Evolutionary conservation across 2,329 filamentous ascomycete species (phyloP), one percentile per base, ranked within the genome.

Genomic region (Pyricularia pennisetigena): DNA sequence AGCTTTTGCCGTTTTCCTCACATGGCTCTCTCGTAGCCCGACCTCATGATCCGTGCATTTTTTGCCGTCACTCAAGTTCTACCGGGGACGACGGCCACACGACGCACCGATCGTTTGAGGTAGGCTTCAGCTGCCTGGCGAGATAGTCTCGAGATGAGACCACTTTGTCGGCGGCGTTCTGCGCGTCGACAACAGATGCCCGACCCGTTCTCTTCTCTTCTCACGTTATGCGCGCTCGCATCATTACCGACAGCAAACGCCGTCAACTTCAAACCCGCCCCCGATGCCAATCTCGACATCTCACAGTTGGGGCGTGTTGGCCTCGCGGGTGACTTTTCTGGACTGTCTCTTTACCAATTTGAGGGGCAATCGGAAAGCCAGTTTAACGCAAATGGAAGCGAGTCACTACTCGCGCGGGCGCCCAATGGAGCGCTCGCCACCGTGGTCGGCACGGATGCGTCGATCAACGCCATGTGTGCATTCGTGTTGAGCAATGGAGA

Each of bases 281-380:
- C 92, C 3, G 81, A 87, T 16, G 82, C 91, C 68, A 88, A 94
- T 74, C 86, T 99, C 75, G 91, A 97, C 76, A 85, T 97, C 69
- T 86, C 85, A 30, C 82, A 88, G 69, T 82, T 99, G 49, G 95
- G 95, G 69, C 88, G 91, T 73, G 89, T 97, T 72, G 93, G 91
- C 68, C 84, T 99, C 69, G 90, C 88, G 1, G 95, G 95, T 73
- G 90, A 97, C 79, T 99, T 97, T 77, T 88, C 92, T 74, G 92
- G 93, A 68, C 91, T 98, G 74, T 97, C 95, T 14, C 82, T 97
- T 57, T 98, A 95, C 81, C 83, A 94, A 75, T 98, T 89, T 74
- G 83, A 90, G 74, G 92, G 90, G 71, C 94, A 99, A 77, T 89
- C 83, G 69, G 87, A 94, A 77, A 82, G 83, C 70, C 80, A 85